Conservation (phyloP, 129 eudicot species). For the Lactuca saligna region DNA sequence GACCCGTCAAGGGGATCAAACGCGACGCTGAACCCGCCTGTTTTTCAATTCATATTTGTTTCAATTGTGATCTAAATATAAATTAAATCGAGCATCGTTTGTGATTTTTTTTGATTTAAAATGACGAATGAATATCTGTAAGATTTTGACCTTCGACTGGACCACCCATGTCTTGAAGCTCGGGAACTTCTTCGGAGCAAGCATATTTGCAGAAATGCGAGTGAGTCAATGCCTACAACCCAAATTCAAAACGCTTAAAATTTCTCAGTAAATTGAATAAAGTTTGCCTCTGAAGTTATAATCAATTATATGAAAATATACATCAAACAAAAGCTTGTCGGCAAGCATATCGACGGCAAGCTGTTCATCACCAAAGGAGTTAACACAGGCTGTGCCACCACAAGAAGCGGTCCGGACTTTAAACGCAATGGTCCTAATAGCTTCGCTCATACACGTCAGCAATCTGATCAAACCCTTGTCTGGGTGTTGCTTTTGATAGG, state of each 20-base stretch:
- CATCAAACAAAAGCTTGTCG: slow-evolving; percentile 90
- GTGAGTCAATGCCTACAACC: slow-evolving; percentile 70
- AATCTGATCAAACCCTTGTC: slow-evolving; percentile 87
- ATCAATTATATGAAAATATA: slow-evolving; percentile 7
- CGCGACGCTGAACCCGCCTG: slow-evolving; percentile 99
- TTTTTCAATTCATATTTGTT: not conserved
- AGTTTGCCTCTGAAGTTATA: not conserved
- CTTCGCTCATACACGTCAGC: slow-evolving; percentile 95
- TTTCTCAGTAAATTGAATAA: not conserved
- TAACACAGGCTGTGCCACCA: slow-evolving; percentile 97
- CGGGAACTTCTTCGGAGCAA: slow-evolving; percentile 98
- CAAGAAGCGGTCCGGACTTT: slow-evolving; percentile 99
- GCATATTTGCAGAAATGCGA: slow-evolving; percentile 99
- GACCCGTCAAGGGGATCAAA: slow-evolving; percentile 99
- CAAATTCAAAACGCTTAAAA: slow-evolving; percentile 2
- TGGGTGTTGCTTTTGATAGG: slow-evolving; percentile 66
- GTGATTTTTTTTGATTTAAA: not conserved
- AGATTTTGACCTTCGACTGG: slow-evolving; percentile 67
- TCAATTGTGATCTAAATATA: too few relatives aligned
- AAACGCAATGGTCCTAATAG: slow-evolving; percentile 79
- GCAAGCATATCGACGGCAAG: slow-evolving; percentile 99
- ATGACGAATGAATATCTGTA: not conserved
- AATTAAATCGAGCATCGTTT: too few relatives aligned
- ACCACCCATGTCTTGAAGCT: slow-evolving; percentile 99
- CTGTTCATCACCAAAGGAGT: slow-evolving; percentile 96